phyloP scores from a whole-genome alignment of 306 rosid genomes.

The Cucumis melo region DNA sequence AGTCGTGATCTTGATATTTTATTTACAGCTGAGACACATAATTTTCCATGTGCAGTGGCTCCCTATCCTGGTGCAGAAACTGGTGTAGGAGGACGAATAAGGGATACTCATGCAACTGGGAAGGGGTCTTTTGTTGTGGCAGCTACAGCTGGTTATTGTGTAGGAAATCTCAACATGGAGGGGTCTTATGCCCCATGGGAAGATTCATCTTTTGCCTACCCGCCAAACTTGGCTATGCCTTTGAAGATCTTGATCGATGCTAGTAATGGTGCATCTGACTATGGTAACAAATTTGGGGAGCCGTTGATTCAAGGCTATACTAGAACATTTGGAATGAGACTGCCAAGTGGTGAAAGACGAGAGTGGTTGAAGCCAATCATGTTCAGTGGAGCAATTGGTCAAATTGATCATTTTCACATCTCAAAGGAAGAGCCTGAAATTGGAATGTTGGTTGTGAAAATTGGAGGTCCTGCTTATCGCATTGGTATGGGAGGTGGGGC shows the following conservation, averaged over 20 bases:
- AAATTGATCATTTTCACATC: conserved; percentile 73
- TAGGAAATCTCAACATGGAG: conserved; percentile 67
- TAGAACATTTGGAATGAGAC: conserved; percentile 89
- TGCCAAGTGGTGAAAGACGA: conserved; percentile 81
- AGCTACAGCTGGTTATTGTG: conserved; percentile 91
- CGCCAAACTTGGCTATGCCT: conserved; percentile 79
- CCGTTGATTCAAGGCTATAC: conserved; percentile 95
- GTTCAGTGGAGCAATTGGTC: conserved; percentile 92
- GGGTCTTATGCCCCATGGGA: conserved; percentile 87
- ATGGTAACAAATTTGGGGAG: conserved; percentile 95
- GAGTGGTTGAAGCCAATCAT: conserved; percentile 98
- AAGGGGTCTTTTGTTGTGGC: conserved; percentile 87
- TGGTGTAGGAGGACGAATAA: conserved; percentile 87
- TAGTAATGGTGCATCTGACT: conserved; percentile 90
- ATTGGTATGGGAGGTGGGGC: conserved; percentile 98
- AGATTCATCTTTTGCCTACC: conserved; percentile 65
- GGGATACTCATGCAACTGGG: conserved; percentile 96
- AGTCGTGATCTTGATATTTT: neutral
- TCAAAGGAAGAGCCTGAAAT: conserved; percentile 71
- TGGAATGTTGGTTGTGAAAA: conserved; percentile 82
- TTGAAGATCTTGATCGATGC: conserved; percentile 76
- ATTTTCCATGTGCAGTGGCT: conserved; percentile 96
- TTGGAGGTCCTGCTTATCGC: conserved; percentile 96
- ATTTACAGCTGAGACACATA: conserved; percentile 32
- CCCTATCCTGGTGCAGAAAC: conserved; percentile 97